These are phyloP conservation scores for Phytopythium mirpurense DNA, from an alignment of 352 stramenopile genomes.

Conservation along the genomic window DNA sequence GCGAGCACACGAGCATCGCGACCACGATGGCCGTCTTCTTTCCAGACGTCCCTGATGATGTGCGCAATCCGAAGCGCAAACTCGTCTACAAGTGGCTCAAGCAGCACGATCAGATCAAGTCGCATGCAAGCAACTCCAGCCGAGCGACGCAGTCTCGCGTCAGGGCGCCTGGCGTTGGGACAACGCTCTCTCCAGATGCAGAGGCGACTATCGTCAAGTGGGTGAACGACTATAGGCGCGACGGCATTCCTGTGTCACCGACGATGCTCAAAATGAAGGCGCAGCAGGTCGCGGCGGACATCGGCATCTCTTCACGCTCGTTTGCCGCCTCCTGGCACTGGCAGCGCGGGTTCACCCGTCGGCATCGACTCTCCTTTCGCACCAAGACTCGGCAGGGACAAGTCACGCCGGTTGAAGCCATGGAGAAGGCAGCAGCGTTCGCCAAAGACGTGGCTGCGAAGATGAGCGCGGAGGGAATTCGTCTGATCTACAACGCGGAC, in stretches of 20 bases:
- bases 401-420: background rate
- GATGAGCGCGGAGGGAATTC: conserved; percentile 7
- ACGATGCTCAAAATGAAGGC: conserved; percentile 3
- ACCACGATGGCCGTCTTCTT: no score
- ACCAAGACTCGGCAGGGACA: conserved; percentile 14
- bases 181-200: no score
- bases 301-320: background rate
- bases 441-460: background rate
- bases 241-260: conserved; percentile 5
- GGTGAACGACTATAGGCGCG: conserved; percentile 8
- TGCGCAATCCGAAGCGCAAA: no score
- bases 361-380: conserved; percentile 14
- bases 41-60: no score
- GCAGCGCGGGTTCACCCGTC: conserved; percentile 3
- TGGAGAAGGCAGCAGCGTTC: conserved; percentile 6
- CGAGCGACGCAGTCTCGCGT: no score
- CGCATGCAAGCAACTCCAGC: no score
- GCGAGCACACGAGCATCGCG: no score
- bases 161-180: no score
- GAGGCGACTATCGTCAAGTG: conserved; percentile 3
- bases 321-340: conserved; percentile 7
- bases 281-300: background rate
- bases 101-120: no score
- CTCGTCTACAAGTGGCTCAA: no score
- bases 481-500: conserved; percentile 16